Base-by-base conservation (phyloP, 495 filamentous ascomycete species). In the Penicillium angulare region DNA sequence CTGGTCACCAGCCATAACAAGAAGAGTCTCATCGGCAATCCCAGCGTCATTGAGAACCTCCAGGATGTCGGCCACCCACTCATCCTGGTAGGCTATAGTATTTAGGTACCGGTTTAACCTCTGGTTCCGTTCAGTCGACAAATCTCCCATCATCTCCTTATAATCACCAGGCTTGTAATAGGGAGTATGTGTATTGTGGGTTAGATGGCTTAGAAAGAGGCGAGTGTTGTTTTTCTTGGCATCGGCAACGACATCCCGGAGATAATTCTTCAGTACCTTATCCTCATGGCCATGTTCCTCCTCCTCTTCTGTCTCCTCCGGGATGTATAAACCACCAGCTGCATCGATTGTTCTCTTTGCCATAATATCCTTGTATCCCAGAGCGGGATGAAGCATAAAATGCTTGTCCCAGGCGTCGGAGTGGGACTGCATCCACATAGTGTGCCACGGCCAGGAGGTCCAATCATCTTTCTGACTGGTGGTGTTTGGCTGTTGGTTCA, bases 1-100 rank as follows among this genome's bases (percentile, higher is more conserved):
- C 69, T 76, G 73, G 43, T 76, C 72, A 43, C 73, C 73, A 22
- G 70, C 60, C 50, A 75, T 64, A 9, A 75, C 65, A 10, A 76
- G 53, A 21, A 76, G 55, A 10, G 72, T 76, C 56, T 76, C 65
- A 22, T 75, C 56, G 9, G 67, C 63, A 7, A 75, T 65, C 16
- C 64, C 70, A 7, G 59, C 51, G 7, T 74, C 64, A 23, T 75
- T 61, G 12, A 76, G 47, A 15, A 74, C 32, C 0, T 66, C 40
- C n/a, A 75, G 52, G 15, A 71, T 63, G 18, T 65, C 60, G 2
- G 48, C 46, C 13, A 76, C 40, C 73, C 73, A 76, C 10, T 55
- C 34, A 39, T 76, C 72, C n/a, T 57, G 59, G 47, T 65, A 75
- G 36, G 53, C 59, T 26, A 75, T 50, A 41, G 67, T 66, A 32